Base-by-base conservation (phyloP, 768 basidiomycete species). In the Melanogaster broomeanus region DNA sequence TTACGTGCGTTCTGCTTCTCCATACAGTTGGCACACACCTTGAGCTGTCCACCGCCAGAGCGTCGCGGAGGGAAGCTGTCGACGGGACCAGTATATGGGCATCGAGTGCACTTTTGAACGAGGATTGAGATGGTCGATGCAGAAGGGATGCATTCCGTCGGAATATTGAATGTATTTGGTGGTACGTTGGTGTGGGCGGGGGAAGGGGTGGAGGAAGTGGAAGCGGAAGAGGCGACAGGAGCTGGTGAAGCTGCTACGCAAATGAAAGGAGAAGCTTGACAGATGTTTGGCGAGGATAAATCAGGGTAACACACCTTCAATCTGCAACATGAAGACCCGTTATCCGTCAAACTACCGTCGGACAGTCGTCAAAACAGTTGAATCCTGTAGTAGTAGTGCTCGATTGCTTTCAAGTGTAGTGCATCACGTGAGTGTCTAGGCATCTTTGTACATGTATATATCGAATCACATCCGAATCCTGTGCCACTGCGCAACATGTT, bases 1-100 rank as follows among this genome's bases (percentile, higher is more conserved):
- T 66, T 70, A 27, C 68, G 68, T 35, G 68, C 62, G 38, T 63
- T 67, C 50, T 68, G 67, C 50, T 70, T 68, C 27, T 70, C 67
- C 67, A 68, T 68, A 37, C 68, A 70, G 30, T 54, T 25, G 3
- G 64, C 50, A 47, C 68, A 70, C 49, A 70, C 67, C 46, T 68
- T 68, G 51, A 70, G 68, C 30, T 70, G 46, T 22, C 67, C 67
- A 1, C 56, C 57, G 42, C 68, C 68, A 0, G 61, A 62, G 54
- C 67, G 67, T 12, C 68, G 68, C 6, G 61, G 60, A 19, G 67
- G 67, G 42, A 70, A 68, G 0, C 55, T 38, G 38, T 64, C 56
- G 13, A 61, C 33, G 10, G 68, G 63, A 0, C 68, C 67, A 4
- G 66, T 51, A 30, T 70, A 70, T 10, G 66, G 43, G 55, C 67